These are phyloP conservation scores for Blastobotrys americana DNA, from an alignment of 805 yeast species.

Conservation along the genomic window DNA sequence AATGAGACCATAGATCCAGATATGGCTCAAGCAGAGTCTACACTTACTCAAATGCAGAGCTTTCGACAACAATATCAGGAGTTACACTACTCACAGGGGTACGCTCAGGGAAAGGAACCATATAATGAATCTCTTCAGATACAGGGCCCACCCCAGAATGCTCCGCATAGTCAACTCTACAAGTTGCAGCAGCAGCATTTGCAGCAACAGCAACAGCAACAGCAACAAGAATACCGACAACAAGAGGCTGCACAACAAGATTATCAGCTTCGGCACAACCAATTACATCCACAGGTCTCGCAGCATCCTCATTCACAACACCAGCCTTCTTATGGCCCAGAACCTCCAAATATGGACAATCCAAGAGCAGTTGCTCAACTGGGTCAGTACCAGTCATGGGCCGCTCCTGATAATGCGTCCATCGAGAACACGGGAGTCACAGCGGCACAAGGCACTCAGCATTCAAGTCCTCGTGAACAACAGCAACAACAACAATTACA, in stretches of 20 bases:
- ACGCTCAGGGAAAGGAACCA: neutral
- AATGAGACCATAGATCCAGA: neutral
- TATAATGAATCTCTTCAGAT: neutral
- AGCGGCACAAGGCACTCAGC: no score
- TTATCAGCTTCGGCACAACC: constrained; percentile 5
- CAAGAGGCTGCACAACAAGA: constrained; percentile 2
- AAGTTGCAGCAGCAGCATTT: constrained; percentile 8
- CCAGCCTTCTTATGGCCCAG: no score
- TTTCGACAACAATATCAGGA: constrained; percentile 6
- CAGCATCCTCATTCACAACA: no score
- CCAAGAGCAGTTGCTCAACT: no score
- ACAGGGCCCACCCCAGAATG: neutral
- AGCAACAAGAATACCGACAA: constrained; percentile 9
- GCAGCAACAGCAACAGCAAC: constrained; percentile 9
- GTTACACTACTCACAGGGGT: constrained; percentile 7
- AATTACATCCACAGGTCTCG: constrained; percentile 5
- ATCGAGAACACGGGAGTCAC: no score
- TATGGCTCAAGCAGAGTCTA: neutral
- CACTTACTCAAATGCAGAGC: constrained; percentile 2
- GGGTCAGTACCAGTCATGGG: no score
- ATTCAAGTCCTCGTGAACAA: constrained; percentile 1
- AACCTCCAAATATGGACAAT: no score
- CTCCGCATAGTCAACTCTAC: constrained; percentile 6
- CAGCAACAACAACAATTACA: constrained; percentile 18
- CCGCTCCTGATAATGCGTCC: no score